phyloP scores from a whole-genome alignment of 129 eudicot species.

The Rutidosis leptorrhynchoides region DNA sequence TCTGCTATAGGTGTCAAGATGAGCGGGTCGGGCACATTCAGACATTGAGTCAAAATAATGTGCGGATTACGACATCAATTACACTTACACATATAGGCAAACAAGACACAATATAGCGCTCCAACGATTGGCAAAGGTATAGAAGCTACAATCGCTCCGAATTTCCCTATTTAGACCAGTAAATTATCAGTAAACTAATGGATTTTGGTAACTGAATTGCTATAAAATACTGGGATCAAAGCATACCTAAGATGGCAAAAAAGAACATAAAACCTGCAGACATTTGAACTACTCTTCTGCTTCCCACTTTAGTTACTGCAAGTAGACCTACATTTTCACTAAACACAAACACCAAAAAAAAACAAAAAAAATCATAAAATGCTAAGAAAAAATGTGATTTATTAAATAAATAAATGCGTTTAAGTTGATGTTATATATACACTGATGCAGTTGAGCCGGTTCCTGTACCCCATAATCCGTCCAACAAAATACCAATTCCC shows the following conservation, averaged over 20 bases:
- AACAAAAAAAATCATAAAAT: neutral
- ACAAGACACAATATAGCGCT: constrained; percentile 84
- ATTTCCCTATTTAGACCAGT: constrained; percentile 57
- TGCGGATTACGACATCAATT: neutral
- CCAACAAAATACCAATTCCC: constrained; percentile 84
- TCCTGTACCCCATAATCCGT: constrained; percentile 86
- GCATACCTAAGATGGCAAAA: constrained; percentile 79
- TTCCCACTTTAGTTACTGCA: constrained; percentile 85
- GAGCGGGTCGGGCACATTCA: neutral
- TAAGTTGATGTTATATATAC: constrained; percentile 36
- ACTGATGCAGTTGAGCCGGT: constrained; percentile 88
- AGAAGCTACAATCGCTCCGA: constrained; percentile 89
- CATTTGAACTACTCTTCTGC: constrained; percentile 88
- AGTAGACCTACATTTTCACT: constrained; percentile 92
- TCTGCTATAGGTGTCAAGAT: neutral
- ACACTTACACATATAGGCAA: constrained; percentile 77
- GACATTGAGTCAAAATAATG: neutral
- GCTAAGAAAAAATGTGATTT: constrained; percentile 2
- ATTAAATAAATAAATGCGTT: neutral
- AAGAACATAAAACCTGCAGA: constrained; percentile 85
- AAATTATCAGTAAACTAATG: neutral
- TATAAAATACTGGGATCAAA: constrained; percentile 1
- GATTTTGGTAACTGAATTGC: neutral
- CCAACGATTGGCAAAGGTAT: constrained; percentile 88
- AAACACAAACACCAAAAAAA: constrained; percentile 4